Evolutionary conservation across 805 yeast species (phyloP).

Genomic region (Myxozyma lipomycoides): DNA sequence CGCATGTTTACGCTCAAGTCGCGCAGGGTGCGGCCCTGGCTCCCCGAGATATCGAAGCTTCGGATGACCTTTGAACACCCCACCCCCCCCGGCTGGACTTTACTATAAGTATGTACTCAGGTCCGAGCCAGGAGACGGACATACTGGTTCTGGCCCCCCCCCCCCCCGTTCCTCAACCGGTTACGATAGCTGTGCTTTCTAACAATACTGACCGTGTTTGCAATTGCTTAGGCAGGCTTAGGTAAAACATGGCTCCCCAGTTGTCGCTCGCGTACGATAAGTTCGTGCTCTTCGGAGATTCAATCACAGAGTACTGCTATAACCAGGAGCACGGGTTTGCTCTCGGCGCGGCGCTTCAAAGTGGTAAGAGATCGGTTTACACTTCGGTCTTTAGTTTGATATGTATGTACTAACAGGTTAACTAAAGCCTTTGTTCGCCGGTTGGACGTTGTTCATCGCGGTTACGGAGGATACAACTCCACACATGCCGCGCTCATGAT

Average conservation of each 20-base stretch:
- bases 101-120: no score
- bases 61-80: no score
- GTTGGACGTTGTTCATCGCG: conserved; percentile 67
- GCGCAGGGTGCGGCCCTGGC: no score
- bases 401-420: neutral
- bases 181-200: no score
- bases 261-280: conserved; percentile 36
- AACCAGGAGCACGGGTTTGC: conserved; percentile 44
- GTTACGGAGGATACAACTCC: conserved; percentile 72
- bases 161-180: no score
- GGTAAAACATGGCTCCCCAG: neutral
- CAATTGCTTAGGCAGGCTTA: no score
- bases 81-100: no score
- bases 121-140: no score
- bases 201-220: no score
- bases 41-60: no score
- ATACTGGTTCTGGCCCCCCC: no score
- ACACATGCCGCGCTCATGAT: conserved; percentile 53
- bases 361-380: conserved; percentile 22
- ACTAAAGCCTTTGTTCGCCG: conserved; percentile 51
- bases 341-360: conserved; percentile 49
- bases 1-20: no score
- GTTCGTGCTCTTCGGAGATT: conserved; percentile 65
- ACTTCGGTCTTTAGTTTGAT: neutral
- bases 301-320: conserved; percentile 57